Conservation (phyloP, 768 basidiomycete species). For the Naganishia kalamii region DNA sequence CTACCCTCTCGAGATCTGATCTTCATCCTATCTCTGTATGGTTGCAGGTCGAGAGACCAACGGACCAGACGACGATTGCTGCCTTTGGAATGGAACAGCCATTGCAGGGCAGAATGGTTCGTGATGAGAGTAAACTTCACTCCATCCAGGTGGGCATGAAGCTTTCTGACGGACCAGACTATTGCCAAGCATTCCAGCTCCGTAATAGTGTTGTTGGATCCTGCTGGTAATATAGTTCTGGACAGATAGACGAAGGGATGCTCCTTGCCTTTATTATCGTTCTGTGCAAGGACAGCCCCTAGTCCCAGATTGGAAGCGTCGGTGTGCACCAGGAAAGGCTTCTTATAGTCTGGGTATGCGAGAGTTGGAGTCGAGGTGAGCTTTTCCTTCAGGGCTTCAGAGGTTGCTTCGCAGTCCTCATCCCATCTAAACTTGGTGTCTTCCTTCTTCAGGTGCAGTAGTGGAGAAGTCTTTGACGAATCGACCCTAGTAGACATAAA, state of each 20-base stretch:
- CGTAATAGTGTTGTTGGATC: too few relatives aligned
- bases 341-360: constrained; percentile 5
- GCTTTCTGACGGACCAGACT: constrained; percentile 15
- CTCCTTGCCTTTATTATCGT: not conserved
- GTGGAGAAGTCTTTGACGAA: too few relatives aligned
- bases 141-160: constrained; percentile 7
- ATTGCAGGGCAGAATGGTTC: too few relatives aligned
- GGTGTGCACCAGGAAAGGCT: constrained; percentile 8
- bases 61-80: too few relatives aligned
- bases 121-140: not conserved
- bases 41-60: too few relatives aligned
- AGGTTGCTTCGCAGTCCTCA: constrained; percentile 9
- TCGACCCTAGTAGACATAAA: too few relatives aligned
- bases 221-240: too few relatives aligned
- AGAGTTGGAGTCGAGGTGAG: constrained; percentile 5
- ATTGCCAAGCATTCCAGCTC: too few relatives aligned
- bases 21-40: too few relatives aligned
- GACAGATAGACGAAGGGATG: constrained; percentile 21
- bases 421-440: constrained; percentile 9
- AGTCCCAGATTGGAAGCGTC: too few relatives aligned
- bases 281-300: constrained; percentile 19
- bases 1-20: too few relatives aligned
- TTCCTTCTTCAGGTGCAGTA: constrained; percentile 20
- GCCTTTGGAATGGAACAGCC: too few relatives aligned
- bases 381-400: constrained; percentile 12